phyloP scores from a whole-genome alignment of 2,329 filamentous ascomycete genomes.

The Alternaria novae-zelandiae region DNA sequence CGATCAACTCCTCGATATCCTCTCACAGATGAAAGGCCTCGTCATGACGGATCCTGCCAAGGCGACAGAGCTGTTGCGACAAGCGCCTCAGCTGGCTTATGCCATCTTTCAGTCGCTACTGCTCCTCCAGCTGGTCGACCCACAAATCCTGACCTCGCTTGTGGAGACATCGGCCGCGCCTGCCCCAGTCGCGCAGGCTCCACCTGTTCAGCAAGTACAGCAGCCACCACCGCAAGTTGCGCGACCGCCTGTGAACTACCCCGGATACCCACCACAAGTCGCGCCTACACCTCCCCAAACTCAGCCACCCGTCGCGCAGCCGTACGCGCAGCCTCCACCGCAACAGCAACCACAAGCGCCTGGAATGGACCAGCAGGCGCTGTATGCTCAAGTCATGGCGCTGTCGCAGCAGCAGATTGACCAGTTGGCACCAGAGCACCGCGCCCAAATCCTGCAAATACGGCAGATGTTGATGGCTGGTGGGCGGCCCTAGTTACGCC shows the following conservation, averaged over 20 bases:
- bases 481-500: slow-evolving; percentile 14
- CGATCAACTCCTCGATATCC: slow-evolving; percentile 87
- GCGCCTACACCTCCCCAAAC: slow-evolving; percentile 61
- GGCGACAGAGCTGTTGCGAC: slow-evolving; percentile 83
- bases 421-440: slow-evolving; percentile 74
- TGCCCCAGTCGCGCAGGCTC: slow-evolving; percentile 46
- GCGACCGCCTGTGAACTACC: slow-evolving; percentile 40
- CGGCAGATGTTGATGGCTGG: slow-evolving; percentile 65
- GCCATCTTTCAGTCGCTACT: slow-evolving; percentile 94
- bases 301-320: slow-evolving; percentile 36
- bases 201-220: slow-evolving; percentile 47
- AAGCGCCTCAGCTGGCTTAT: slow-evolving; percentile 91
- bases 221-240: slow-evolving; percentile 42
- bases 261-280: slow-evolving; percentile 52
- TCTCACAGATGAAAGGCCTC: slow-evolving; percentile 91
- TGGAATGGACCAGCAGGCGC: slow-evolving; percentile 63
- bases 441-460: slow-evolving; percentile 79
- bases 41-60: slow-evolving; percentile 81
- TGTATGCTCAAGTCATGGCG: slow-evolving; percentile 81
- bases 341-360: slow-evolving; percentile 23
- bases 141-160: slow-evolving; percentile 79
- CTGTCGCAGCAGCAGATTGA: slow-evolving; percentile 83
- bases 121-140: slow-evolving; percentile 90
- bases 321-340: slow-evolving; percentile 55
- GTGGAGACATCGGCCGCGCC: slow-evolving; percentile 62